Percentiles rank a stretch among this genome's conserved stretches.
Conservation (phyloP, 2,329 filamentous ascomycete genomes). For the Colletotrichum simmondsii region DNA sequence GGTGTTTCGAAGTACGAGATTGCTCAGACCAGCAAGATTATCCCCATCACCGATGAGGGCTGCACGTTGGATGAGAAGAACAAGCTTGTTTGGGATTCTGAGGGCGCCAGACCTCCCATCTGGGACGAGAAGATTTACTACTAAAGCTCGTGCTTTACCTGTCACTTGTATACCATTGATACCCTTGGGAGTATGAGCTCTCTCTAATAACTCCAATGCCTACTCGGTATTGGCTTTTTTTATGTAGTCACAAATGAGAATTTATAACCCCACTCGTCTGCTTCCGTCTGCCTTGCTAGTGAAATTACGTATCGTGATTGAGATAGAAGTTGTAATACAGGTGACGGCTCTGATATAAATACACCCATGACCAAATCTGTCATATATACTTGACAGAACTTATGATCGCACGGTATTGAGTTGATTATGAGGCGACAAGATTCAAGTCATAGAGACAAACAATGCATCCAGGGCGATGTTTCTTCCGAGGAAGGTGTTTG, state of each 20-base stretch:
- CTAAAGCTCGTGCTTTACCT: constrained; percentile 38
- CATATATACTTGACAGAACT: no score
- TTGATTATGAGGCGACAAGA: neutral
- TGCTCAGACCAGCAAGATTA: constrained; percentile 74
- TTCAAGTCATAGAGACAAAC: neutral
- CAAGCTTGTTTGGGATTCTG: constrained; percentile 53
- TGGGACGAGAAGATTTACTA: constrained; percentile 58
- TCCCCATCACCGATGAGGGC: constrained; percentile 84
- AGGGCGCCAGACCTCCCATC: constrained; percentile 54
- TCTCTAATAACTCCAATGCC: constrained; percentile 2
- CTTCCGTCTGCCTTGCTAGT: neutral
- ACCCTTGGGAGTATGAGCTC: constrained; percentile 31
- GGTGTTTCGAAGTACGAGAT: constrained; percentile 84
- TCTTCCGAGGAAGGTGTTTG: neutral
- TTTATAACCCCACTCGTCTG: neutral
- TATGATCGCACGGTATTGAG: no score
- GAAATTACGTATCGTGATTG: no score
- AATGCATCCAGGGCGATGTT: no score
- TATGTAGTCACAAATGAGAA: constrained; percentile 21
- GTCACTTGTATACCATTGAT: constrained; percentile 29
- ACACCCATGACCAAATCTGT: no score
- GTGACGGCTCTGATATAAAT: no score
- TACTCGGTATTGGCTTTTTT: neutral
- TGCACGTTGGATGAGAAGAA: constrained; percentile 76
- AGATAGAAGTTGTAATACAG: no score